A percentile compares a stretch with the other conserved stretches of the same genome.
Conservation (phyloP, 2,329 filamentous ascomycete genomes). For the Didymella sp. region DNA sequence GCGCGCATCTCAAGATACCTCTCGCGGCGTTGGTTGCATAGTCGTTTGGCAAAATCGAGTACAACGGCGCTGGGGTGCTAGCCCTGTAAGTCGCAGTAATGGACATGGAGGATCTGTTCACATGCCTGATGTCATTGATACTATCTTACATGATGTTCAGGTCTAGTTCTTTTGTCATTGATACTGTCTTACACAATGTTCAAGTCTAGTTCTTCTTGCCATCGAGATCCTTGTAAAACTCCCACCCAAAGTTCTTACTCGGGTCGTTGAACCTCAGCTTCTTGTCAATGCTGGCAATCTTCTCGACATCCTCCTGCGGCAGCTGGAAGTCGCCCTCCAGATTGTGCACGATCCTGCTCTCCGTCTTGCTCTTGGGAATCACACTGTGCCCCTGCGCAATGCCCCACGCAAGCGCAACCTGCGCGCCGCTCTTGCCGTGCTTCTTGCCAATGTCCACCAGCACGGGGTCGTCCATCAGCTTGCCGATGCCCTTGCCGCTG, state of each 20-base stretch:
- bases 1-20: not conserved
- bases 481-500: slow-evolving; percentile 37
- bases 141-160: not conserved
- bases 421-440: slow-evolving; percentile 74
- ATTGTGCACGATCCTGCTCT: slow-evolving; percentile 40
- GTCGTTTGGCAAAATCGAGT: not conserved
- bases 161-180: not conserved
- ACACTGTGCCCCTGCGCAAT: slow-evolving; percentile 65
- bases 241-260: slow-evolving; percentile 61
- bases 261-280: slow-evolving; percentile 70
- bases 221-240: slow-evolving; percentile 66
- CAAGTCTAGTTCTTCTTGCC: slow-evolving; percentile 46
- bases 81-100: not conserved
- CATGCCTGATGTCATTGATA: not conserved
- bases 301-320: slow-evolving; percentile 71
- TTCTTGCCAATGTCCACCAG: slow-evolving; percentile 71
- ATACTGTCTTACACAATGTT: not conserved
- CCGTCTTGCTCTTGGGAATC: slow-evolving; percentile 47
- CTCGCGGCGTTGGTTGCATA: not conserved
- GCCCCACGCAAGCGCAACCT: slow-evolving; percentile 86
- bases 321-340: slow-evolving; percentile 71
- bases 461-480: slow-evolving; percentile 60
- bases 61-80: not conserved
- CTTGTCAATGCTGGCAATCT: slow-evolving; percentile 65
- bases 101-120: not conserved